phyloP scores from a whole-genome alignment of 2,329 filamentous ascomycete species.

The Penicillium paneum region DNA sequence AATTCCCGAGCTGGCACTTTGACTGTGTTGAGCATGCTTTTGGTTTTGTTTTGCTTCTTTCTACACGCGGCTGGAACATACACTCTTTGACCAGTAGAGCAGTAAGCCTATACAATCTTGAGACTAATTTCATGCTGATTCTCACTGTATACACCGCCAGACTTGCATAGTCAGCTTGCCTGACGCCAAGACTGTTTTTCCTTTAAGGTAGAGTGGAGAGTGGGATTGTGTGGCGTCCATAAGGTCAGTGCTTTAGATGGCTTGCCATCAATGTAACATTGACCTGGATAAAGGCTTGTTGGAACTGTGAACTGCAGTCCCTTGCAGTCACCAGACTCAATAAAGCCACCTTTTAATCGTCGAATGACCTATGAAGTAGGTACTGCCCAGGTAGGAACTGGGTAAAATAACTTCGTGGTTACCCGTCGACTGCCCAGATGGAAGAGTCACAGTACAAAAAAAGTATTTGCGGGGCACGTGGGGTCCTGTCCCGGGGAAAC shows the following conservation, averaged over 20 bases:
- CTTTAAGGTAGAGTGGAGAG: neutral
- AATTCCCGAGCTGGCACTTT: neutral
- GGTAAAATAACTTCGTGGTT: neutral
- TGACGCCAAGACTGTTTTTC: neutral
- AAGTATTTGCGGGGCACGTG: neutral
- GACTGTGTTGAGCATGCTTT: neutral
- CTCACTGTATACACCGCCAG: neutral
- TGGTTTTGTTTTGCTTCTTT: neutral
- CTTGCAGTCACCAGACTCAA: neutral
- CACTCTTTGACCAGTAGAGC: neutral
- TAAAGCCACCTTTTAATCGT: neutral
- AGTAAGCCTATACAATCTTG: neutral
- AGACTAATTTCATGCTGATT: neutral
- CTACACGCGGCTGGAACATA: neutral
- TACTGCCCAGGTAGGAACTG: neutral
- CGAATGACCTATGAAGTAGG: too few species aligned
- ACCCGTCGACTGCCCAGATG: neutral
- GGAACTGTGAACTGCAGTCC: neutral
- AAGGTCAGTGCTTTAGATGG: slow-evolving; percentile 5
- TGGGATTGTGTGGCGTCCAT: slow-evolving; percentile 3
- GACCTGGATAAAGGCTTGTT: neutral
- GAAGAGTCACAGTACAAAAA: neutral
- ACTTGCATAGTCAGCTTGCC: neutral
- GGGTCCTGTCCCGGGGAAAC: neutral
- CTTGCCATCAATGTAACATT: slow-evolving; percentile 8